Evolutionary conservation across 768 basidiomycete genomes (phyloP), one percentile per base, ranked within the genome.

Genomic region (Exidia glandulosa): DNA sequence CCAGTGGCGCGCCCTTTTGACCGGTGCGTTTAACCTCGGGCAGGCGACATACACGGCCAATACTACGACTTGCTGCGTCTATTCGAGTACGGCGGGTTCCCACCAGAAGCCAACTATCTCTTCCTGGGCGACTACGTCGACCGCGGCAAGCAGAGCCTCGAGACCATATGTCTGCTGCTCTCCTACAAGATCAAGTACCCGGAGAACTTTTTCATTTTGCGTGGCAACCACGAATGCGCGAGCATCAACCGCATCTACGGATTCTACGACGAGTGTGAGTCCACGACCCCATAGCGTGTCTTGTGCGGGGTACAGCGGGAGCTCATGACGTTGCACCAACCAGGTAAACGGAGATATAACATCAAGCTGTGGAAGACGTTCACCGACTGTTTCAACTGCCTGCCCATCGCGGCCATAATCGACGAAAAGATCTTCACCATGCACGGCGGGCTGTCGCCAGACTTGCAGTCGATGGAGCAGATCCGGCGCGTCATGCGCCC

Each of bases 331-430:
- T n/a, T n/a, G n/a, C n/a, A n/a, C n/a, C n/a, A 56, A 34, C 54
- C 71, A 98, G 95, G 95, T 82, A 99, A 99, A 81, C 92, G 95
- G 72, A 86, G 95, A 71, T 98, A 97, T 82, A 99, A 98, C 80
- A 99, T 99, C 83, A 99, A 99, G 75, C 81, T 97, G 71, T 99
- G 95, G 95, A 99, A 99, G 82, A 99, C 95, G 34, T 99, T 99
- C 75, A 99, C 95, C 61, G 95, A 99, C 73, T 97, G 95, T 77
- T 99, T 99, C 83, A 99, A 99, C 78, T 98, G 95, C 73, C 79
- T 97, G 65, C 95, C 95, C 36, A 97, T 99, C 72, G 95, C 95
- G 55, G 95, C 95, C 67, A 97, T 99, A 75, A 97, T 99, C 72
- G 95, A 98, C 76, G 95, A 98, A 76, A 99, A 98, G 79, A 99